Base-by-base conservation (phyloP, 805 yeast species). In the Saccharomycopsis sp. region DNA sequence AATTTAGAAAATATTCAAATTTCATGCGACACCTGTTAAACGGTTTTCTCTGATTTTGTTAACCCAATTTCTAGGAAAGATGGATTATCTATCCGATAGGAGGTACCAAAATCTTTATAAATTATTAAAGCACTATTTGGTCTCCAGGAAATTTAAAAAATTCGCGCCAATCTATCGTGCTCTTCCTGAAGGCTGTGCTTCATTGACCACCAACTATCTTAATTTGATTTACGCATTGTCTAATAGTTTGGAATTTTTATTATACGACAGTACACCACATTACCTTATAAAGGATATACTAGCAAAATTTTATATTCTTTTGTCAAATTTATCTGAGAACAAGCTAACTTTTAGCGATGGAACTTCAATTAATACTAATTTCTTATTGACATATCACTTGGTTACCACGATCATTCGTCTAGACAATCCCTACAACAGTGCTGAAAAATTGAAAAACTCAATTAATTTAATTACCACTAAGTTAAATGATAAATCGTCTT, bases 181-280 rank as follows among this genome's bases (percentile, higher is more conserved):
- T 8, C 14, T 31, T 31, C 35, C 35, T 20, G 6, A 9, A 5
- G 19, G 11, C 8, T 31, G 5, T 20, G 35, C 14, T 20, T 5
- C 13, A 6, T 40, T 43, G 27, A 27, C 41, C 3, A 14, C 26
- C 14, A 37, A 40, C 20, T 41, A 43, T 4, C 32, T 47, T 14
- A 44, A 42, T n/a, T 38, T 47, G 19, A 23, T 39, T 5, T 47
- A 47, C 31, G 51, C 51, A 5, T 20, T 47, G 3, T 41, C 43
- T 3, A 39, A 47, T 19, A 39, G 13, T 19, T 40, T 14, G 32
- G 29, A n/a, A 37, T 11, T 7, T 5, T 35, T 40, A 13, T 31
- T 28, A 4, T 22, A 22, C n/a, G 28, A 24, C 16, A 27, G 23
- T 9, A 26, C 22, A n/a, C 29, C 22, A n/a, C 11, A n/a, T n/a